These are phyloP conservation scores for Aspergillus udagawae DNA, from an alignment of 2,329 filamentous ascomycete genomes.

Conservation along the genomic window DNA sequence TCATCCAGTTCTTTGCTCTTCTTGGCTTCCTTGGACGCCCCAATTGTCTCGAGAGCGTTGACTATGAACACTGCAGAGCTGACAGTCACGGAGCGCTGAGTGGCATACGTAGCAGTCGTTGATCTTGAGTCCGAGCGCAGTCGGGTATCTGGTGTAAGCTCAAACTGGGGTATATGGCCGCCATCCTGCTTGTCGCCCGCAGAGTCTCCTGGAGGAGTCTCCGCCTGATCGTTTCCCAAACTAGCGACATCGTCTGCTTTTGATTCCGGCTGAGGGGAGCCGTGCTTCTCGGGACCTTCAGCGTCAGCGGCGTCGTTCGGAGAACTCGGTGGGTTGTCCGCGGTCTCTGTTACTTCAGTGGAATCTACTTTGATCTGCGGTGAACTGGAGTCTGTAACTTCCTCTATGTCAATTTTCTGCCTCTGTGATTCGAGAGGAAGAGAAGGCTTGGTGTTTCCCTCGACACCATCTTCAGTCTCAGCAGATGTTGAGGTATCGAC, in stretches of 20 bases:
- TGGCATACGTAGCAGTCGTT: constrained; percentile 50
- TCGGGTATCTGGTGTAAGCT: constrained; percentile 30
- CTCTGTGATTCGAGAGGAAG: constrained; percentile 26
- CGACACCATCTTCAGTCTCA: constrained; percentile 22
- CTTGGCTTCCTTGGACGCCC: constrained; percentile 83
- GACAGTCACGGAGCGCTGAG: constrained; percentile 61
- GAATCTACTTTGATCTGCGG: constrained; percentile 6
- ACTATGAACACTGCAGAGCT: constrained; percentile 96
- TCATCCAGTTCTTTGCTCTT: constrained; percentile 81
- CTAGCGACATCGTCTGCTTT: constrained; percentile 12
- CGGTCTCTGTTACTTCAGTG: constrained; percentile 18
- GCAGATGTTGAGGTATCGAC: constrained; percentile 24
- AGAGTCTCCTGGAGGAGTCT: constrained; percentile 11
- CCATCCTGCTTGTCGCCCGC: constrained; percentile 14
- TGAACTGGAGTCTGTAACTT: constrained; percentile 8
- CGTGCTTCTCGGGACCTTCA: constrained; percentile 17
- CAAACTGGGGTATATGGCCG: constrained; percentile 20
- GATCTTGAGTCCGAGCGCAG: constrained; percentile 59
- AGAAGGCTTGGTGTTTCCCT: constrained; percentile 28
- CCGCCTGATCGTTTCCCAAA: constrained; percentile 10
- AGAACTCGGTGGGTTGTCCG: constrained; percentile 22
- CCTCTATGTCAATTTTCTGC: constrained; percentile 24
- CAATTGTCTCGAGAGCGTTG: constrained; percentile 87
- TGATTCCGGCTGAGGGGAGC: constrained; percentile 17
- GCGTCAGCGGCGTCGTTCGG: constrained; percentile 23